Percentiles rank a stretch among this genome's conserved stretches.
Conservation (phyloP, 495 filamentous ascomycete species). For the Aeminium ludgeri region DNA sequence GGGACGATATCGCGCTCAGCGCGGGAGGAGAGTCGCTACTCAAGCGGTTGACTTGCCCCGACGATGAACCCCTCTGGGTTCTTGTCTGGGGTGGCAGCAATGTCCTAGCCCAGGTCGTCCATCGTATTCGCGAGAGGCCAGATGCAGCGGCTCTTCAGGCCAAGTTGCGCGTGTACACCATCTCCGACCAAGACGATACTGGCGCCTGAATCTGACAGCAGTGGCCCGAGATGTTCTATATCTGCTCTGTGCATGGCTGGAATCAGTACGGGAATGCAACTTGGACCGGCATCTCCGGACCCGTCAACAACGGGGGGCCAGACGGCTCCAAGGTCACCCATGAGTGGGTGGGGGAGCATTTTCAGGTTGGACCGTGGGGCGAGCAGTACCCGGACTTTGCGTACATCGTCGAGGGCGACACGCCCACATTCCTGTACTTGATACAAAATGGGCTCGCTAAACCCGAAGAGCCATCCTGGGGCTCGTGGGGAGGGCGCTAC, state of each 20-base stretch:
- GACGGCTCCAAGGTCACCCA: slow-evolving; percentile 26
- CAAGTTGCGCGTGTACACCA: slow-evolving; percentile 31
- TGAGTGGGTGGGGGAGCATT: slow-evolving; percentile 31
- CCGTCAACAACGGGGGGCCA: slow-evolving; percentile 31
- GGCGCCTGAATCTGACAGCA: slow-evolving; percentile 31
- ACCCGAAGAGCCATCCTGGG: slow-evolving; percentile 29
- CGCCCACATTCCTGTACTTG: slow-evolving; percentile 31
- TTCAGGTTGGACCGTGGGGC: slow-evolving; percentile 30
- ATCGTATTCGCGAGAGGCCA: slow-evolving; percentile 14
- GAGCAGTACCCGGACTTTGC: slow-evolving; percentile 27
- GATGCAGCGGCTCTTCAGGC: slow-evolving; percentile 23
- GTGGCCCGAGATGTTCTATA: slow-evolving; percentile 33
- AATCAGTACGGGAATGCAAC: slow-evolving; percentile 32
- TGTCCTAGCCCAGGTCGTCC: slow-evolving; percentile 29
- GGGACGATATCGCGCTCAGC: too few species aligned
- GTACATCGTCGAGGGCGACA: slow-evolving; percentile 33
- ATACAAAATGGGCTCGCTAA: slow-evolving; percentile 34
- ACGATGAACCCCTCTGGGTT: slow-evolving; percentile 25
- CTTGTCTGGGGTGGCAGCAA: slow-evolving; percentile 35
- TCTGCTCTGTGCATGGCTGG: slow-evolving; percentile 31
- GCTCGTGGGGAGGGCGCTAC: slow-evolving; percentile 34
- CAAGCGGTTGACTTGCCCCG: background rate
- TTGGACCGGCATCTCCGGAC: slow-evolving; percentile 33
- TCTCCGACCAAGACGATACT: slow-evolving; percentile 35
- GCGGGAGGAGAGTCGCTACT: too few species aligned